phyloP scores from a whole-genome alignment of 208 protist species.

The Wallacemonas sp. region DNA sequence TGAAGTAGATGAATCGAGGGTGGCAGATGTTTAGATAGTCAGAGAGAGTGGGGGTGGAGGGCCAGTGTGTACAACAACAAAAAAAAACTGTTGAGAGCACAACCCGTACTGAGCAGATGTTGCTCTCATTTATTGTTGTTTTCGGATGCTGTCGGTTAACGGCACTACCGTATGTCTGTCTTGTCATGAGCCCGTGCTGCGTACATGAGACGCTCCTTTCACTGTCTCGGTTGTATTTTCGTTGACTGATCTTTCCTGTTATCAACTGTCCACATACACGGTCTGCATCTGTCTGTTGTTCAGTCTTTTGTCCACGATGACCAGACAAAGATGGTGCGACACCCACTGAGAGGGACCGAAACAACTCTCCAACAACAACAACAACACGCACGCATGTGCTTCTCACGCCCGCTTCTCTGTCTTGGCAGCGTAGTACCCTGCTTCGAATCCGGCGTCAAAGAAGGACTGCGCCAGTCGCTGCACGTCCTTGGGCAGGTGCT shows the following conservation, averaged over 20 bases:
- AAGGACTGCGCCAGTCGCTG: conserved; percentile 46
- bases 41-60: not conserved
- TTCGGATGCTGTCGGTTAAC: no score
- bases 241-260: no score
- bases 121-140: no score
- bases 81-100: no score
- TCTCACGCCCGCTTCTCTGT: not conserved
- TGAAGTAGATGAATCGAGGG: not conserved
- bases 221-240: no score
- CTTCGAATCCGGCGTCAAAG: conserved; percentile 59
- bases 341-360: not conserved
- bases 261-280: no score
- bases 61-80: not conserved
- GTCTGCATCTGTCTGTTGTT: no score
- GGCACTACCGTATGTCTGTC: no score
- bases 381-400: not conserved
- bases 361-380: conserved; percentile 19
- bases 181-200: no score
- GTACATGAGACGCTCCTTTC: no score
- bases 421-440: conserved; percentile 28
- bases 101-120: conserved; percentile 8
- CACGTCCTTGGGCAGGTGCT: conserved; percentile 41
- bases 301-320: no score
- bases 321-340: not conserved
- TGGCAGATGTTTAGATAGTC: not conserved